Evolutionary conservation across 768 basidiomycete genomes (phyloP), one percentile per base, ranked within the genome.

Genomic region (Suillus variegatus): DNA sequence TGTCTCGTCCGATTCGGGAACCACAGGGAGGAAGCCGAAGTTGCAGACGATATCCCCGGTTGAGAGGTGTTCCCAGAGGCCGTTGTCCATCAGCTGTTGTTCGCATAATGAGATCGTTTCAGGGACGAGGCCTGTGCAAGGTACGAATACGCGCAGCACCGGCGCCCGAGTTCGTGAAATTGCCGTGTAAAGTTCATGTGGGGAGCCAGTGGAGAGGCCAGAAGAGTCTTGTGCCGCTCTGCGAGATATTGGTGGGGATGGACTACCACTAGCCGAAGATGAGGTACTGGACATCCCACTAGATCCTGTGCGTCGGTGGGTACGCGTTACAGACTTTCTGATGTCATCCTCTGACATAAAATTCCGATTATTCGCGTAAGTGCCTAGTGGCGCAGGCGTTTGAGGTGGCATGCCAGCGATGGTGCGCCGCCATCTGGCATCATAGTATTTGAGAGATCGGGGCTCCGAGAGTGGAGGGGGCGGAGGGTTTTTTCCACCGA

Each of bases 11-110:
- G 74, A 71, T 6, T 76, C 65, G 13, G 76, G 67, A 0, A 72
- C 71, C 0, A 83, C 78, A 1, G 90, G 90, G 18, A 94, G 81
- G 70, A 87, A 93, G 7, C 93, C 93, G 55, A 94, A 82, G 75
- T 94, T 94, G 72, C 89, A 92, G 25, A 94, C 82, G 44, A 93
- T 76, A 69, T 94, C 93, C 0, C 93, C 93, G 0, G 82, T 83
- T 1, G 89, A 91, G n/a, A 94, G 81, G 70, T 92, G 85, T 7
- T 82, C 77, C 91, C 92, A 93, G 6, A 94, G 82, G 0, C 86
- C 90, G 1, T 85, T 82, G 1, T 82, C 80, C n/a, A 85, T 77
- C 6, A 94, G 82, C 72, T 93, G 90, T 40, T 86, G 82, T 71
- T 92, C 88, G 72, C 91, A 93, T 13, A 79, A 78, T 12, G 81